A percentile compares a stretch with the other conserved stretches of the same genome.
phyloP scores from a whole-genome alignment of 768 basidiomycete species.

The Leccinum boreale region DNA sequence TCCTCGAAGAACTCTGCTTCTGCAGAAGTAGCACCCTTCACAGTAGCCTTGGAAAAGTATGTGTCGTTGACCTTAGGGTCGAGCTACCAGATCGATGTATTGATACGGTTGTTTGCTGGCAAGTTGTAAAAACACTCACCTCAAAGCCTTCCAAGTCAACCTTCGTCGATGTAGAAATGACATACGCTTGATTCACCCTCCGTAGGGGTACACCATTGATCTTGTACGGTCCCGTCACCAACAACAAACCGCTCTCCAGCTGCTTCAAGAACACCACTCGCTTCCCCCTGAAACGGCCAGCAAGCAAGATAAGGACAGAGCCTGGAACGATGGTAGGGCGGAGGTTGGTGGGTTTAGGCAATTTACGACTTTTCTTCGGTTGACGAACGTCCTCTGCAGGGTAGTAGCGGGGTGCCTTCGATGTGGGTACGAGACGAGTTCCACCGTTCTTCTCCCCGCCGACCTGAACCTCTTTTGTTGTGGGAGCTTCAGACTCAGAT shows the following conservation, averaged over 20 bases:
- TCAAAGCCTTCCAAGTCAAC: constrained; percentile 73
- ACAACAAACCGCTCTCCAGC: constrained; percentile 83
- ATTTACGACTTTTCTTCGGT: constrained; percentile 92
- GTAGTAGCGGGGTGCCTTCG: constrained; percentile 88
- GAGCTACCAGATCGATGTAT: constrained; percentile 45
- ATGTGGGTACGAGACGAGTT: constrained; percentile 81
- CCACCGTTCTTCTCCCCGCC: constrained; percentile 90
- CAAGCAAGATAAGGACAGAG: constrained; percentile 92
- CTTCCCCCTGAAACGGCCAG: constrained; percentile 97
- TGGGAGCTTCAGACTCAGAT: constrained; percentile 57
- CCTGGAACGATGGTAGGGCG: constrained; percentile 91
- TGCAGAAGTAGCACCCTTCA: constrained; percentile 71
- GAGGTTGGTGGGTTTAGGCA: constrained; percentile 70
- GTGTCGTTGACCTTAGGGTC: constrained; percentile 90
- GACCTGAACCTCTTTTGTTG: constrained; percentile 74
- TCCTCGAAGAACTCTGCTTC: constrained; percentile 98
- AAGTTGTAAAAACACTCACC: constrained; percentile 44
- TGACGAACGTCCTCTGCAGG: constrained; percentile 90
- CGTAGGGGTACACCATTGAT: constrained; percentile 97
- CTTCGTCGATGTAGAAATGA: constrained; percentile 96
- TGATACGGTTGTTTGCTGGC: not conserved
- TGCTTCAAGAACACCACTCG: constrained; percentile 98
- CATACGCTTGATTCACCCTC: constrained; percentile 98
- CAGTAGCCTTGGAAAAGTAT: constrained; percentile 82
- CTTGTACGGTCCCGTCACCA: constrained; percentile 98